These are phyloP conservation scores for Fusarium hainanense DNA, from an alignment of 2,329 filamentous ascomycete genomes.

Conservation along the genomic window DNA sequence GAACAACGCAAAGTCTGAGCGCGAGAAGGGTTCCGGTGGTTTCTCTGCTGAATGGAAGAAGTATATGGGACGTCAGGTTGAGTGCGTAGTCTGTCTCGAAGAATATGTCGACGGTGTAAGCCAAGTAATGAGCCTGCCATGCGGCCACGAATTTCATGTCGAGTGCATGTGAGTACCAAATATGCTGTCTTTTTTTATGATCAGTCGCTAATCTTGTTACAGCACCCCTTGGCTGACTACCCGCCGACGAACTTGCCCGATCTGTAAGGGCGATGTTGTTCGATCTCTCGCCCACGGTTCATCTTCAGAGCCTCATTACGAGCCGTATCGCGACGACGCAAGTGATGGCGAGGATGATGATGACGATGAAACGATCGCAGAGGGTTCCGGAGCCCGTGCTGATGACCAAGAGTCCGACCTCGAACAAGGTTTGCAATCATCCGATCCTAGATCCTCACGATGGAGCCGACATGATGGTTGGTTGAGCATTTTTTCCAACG, in stretches of 20 bases:
- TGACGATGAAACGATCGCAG: constrained; percentile 54
- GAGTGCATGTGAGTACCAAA: constrained; percentile 90
- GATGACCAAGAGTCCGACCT: constrained; percentile 53
- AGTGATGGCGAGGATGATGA: constrained; percentile 56
- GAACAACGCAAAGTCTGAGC: constrained; percentile 51
- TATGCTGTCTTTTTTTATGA: neutral
- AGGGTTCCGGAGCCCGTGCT: constrained; percentile 49
- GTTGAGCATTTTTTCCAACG: constrained; percentile 54
- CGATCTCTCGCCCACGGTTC: constrained; percentile 68
- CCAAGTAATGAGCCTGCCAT: constrained; percentile 95
- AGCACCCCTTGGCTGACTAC: constrained; percentile 98
- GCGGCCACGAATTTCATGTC: constrained; percentile 96
- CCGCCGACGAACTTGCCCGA: constrained; percentile 94
- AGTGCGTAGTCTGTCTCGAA: constrained; percentile 96
- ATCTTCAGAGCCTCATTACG: constrained; percentile 63
- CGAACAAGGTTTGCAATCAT: constrained; percentile 55
- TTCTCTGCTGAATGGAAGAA: constrained; percentile 69
- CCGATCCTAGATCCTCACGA: constrained; percentile 36
- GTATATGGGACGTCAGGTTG: constrained; percentile 76
- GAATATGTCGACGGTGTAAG: constrained; percentile 96
- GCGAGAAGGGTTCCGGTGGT: constrained; percentile 60
- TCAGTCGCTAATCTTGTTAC: constrained; percentile 28
- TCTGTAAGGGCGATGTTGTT: constrained; percentile 98
- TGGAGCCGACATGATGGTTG: constrained; percentile 50
- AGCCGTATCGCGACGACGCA: constrained; percentile 66